Evolutionary conservation across 176 grass and related monocot species (phyloP), one percentile per base, ranked within the genome.

Genomic region (Melocanna baccifera): DNA sequence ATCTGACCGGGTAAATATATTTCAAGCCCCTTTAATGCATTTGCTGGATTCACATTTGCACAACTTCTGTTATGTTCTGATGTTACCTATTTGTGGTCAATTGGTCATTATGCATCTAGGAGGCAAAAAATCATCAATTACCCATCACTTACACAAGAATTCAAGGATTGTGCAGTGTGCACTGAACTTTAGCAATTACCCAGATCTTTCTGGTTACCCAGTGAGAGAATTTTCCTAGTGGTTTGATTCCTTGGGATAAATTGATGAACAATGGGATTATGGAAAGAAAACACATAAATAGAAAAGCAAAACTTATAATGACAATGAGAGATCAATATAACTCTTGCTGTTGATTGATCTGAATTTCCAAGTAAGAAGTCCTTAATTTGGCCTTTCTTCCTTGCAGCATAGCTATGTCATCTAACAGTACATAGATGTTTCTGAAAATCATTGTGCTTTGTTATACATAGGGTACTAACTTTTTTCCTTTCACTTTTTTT

Each of bases 1-100:
- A 92, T 83, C 42, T 99, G 53, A 96, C 90, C 5, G 89, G 96
- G 96, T 98, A 93, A 92, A 22, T 71, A 52, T 70, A 75, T 74
- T 43, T 69, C n/a, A 12, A 61, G 66, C 26, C 73, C n/a, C 51
- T 76, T 45, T 66, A 41, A 23, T 78, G 22, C 67, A 58, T 84
- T 85, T 84, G 71, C 15, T 84, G 50, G 15, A 43, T 69, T 76
- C 87, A 28, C 30, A 80, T n/a, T 62, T 80, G 29, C 53, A 30
- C 45, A 66, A 40, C 9, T 71, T 76, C 7, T 88, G 47, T 62
- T 50, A 32, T 82, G 11, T 82, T 77, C 39, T 74, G 11, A 67
- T 80, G 75, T 79, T 67, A 48, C 6, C 12, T 70, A 58, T 84
- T 73, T 84, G 28, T 43, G 36, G 20, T 48, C 26, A 37, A 30